Percentiles rank a stretch among this genome's conserved stretches.
These are phyloP conservation scores for Wallemia mellicola DNA, from an alignment of 1,284 basidiomycete species.

Conservation along the genomic window DNA sequence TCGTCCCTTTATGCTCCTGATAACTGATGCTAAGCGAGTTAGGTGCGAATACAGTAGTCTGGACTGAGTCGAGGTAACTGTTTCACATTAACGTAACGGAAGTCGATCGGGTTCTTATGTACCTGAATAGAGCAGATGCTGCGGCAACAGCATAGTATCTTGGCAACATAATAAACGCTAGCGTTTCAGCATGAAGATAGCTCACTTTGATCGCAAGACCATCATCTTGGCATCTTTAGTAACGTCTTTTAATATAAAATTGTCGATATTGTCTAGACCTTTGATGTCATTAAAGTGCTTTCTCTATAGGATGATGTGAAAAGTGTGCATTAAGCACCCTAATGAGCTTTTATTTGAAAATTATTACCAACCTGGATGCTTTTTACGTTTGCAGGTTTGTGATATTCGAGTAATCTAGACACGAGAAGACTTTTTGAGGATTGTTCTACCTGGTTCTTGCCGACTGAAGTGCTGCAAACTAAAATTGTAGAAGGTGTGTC, in stretches of 20 bases:
- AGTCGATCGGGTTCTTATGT: neutral
- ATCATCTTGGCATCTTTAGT: conserved; percentile 42
- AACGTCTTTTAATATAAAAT: conserved; percentile 42
- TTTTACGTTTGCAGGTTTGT: neutral
- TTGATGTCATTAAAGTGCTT: conserved; percentile 1
- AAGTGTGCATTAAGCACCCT: neutral
- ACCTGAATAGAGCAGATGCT: conserved; percentile 51
- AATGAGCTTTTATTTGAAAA: too few relatives aligned
- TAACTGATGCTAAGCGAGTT: conserved; percentile 50
- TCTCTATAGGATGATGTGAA: neutral
- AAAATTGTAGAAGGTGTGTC: neutral
- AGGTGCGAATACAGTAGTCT: conserved; percentile 36
- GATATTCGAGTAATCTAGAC: neutral
- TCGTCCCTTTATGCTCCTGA: conserved; percentile 46
- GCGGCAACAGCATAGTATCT: conserved; percentile 73
- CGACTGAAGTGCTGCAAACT: neutral
- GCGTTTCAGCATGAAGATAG: conserved; percentile 8
- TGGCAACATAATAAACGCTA: neutral
- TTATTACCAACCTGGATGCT: neutral
- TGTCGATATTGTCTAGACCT: conserved; percentile 48
- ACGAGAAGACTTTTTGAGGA: neutral
- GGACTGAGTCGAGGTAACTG: conserved; percentile 26
- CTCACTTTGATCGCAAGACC: conserved; percentile 40
- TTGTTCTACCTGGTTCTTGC: neutral
- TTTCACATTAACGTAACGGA: neutral